Conservation (phyloP, 2,329 filamentous ascomycete species). For the Trichoderma citrinoviride region DNA sequence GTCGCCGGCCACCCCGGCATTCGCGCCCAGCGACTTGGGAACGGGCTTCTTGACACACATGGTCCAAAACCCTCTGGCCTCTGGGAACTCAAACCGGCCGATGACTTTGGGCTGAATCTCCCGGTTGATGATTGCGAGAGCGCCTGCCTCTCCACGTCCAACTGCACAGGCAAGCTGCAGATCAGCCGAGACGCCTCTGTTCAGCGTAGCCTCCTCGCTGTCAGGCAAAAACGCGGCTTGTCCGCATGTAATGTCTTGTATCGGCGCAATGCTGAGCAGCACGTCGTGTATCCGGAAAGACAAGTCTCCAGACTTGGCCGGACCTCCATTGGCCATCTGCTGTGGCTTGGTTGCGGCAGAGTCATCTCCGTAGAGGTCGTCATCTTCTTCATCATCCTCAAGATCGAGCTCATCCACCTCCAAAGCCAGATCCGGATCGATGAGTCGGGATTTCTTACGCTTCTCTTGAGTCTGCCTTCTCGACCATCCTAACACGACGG, state of each 20-base stretch:
- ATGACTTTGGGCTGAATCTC: conserved; percentile 72
- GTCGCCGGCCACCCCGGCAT: conserved; percentile 51
- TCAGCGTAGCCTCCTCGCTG: conserved; percentile 44
- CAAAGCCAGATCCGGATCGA: conserved; percentile 52
- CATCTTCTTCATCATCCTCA: conserved; percentile 62
- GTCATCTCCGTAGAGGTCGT: conserved; percentile 59
- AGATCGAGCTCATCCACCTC: conserved; percentile 52
- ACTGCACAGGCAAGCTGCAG: conserved; percentile 59
- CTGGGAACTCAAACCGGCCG: conserved; percentile 68
- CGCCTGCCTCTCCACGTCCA: conserved; percentile 64
- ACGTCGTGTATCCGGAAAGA: conserved; percentile 74
- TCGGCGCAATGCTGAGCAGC: conserved; percentile 74
- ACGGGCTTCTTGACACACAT: conserved; percentile 66
- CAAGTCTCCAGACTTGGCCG: conserved; percentile 60
- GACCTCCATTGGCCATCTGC: conserved; percentile 37
- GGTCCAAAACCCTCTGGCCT: conserved; percentile 78
- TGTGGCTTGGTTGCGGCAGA: conserved; percentile 59
- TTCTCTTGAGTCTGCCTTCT: conserved; percentile 63
- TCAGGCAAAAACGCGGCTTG: conserved; percentile 46
- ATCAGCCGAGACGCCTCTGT: conserved; percentile 50
- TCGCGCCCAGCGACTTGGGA: conserved; percentile 56
- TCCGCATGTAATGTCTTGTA: conserved; percentile 71
- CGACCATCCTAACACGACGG: conserved; percentile 76
- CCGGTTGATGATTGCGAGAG: conserved; percentile 73
- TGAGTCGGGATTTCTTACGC: conserved; percentile 60